These are phyloP conservation scores for Firmiana major DNA, from an alignment of 345 rosid species.

Conservation along the genomic window DNA sequence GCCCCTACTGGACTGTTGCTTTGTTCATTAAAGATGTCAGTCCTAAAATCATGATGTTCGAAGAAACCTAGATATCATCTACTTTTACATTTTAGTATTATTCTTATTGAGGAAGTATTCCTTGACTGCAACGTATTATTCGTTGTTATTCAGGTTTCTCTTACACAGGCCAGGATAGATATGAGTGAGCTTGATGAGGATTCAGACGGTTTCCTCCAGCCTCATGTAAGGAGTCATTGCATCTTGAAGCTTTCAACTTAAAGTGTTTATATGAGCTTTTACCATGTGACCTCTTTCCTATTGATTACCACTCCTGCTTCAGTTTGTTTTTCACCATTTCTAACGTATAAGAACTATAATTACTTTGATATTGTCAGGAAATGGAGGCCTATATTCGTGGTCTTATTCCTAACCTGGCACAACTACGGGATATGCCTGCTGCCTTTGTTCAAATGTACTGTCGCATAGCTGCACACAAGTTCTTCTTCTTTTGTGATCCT, in stretches of 20 bases:
- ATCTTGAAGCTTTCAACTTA: slow-evolving; percentile 1
- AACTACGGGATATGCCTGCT: slow-evolving; percentile 87
- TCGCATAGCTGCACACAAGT: slow-evolving; percentile 94
- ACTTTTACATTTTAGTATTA: not conserved
- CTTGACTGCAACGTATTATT: slow-evolving; percentile 15
- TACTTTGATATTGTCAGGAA: slow-evolving; percentile 53
- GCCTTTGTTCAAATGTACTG: slow-evolving; percentile 84
- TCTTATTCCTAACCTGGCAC: slow-evolving; percentile 95
- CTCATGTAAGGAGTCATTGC: slow-evolving; percentile 47
- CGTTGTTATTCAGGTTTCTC: slow-evolving; percentile 69
- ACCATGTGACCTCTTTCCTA: not conserved
- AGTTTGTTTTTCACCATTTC: not conserved
- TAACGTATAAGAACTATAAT: slow-evolving; percentile 7
- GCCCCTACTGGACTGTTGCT: not conserved
- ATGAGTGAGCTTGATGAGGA: slow-evolving; percentile 99
- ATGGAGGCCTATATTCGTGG: slow-evolving; percentile 95
- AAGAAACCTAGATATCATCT: not conserved
- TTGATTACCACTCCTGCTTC: not conserved
- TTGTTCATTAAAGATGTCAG: not conserved
- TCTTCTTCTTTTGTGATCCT: slow-evolving; percentile 99
- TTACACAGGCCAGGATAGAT: slow-evolving; percentile 97
- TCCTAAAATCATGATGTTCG: not conserved
- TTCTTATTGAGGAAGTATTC: not conserved
- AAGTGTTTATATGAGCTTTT: slow-evolving; percentile 4
- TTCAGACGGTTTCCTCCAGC: slow-evolving; percentile 96